Evolutionary conservation across 345 rosid genomes (phyloP).

Genomic region (Nasturtium officinale): DNA sequence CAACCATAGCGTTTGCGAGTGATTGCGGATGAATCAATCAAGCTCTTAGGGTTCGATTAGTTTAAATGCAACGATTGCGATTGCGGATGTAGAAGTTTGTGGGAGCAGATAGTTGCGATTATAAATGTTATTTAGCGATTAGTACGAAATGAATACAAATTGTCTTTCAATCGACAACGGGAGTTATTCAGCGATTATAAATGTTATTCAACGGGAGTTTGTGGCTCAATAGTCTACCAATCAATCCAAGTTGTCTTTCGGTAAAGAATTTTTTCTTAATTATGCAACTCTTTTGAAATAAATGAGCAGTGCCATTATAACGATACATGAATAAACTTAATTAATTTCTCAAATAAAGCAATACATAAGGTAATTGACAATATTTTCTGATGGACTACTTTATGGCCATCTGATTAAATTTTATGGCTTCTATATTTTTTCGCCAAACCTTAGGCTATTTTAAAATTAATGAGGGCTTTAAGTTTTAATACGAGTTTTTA

Average conservation of each 20-base stretch:
- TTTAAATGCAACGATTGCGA: no score
- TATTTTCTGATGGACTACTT: neutral
- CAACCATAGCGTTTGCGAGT: no score
- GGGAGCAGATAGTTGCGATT: no score
- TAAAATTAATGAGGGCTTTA: neutral
- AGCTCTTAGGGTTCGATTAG: no score
- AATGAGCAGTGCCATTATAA: neutral
- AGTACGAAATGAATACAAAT: no score
- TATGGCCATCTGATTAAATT: neutral
- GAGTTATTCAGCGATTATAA: no score
- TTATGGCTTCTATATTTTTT: neutral
- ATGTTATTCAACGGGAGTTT: no score
- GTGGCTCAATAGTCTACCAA: no score
- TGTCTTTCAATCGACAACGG: no score
- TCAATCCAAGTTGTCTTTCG: neutral
- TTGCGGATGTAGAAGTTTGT: no score
- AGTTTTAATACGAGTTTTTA: neutral
- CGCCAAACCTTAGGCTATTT: constrained; percentile 21
- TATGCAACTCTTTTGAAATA: neutral
- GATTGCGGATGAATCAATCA: no score
- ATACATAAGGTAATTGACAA: neutral
- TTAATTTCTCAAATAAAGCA: neutral
- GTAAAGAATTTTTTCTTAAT: neutral
- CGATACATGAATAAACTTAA: neutral
- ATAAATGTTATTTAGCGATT: no score